These are phyloP conservation scores for Apiospora malaysiana DNA, from an alignment of 2,329 filamentous ascomycete species.

Conservation along the genomic window DNA sequence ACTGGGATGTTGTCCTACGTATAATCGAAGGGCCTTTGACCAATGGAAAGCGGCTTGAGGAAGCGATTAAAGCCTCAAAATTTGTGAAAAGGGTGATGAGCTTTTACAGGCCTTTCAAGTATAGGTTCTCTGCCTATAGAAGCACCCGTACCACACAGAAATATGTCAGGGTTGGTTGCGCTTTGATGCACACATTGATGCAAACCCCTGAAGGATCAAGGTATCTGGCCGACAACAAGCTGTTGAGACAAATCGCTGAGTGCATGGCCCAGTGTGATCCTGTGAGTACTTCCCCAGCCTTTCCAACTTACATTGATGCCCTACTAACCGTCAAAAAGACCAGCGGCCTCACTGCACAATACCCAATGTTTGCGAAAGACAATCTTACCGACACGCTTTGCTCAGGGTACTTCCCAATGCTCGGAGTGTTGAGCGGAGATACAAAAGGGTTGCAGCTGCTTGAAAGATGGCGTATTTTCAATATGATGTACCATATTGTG, in stretches of 20 bases:
- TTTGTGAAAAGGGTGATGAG: slow-evolving; percentile 94
- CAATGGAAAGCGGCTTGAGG: slow-evolving; percentile 89
- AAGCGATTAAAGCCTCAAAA: slow-evolving; percentile 92
- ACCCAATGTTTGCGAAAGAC: slow-evolving; percentile 86
- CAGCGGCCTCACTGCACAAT: slow-evolving; percentile 77
- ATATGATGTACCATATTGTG: slow-evolving; percentile 99
- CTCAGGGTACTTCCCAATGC: slow-evolving; percentile 90
- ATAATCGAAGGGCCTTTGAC: slow-evolving; percentile 92
- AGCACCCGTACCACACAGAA: slow-evolving; percentile 94
- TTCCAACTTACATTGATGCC: background rate
- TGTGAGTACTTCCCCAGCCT: slow-evolving; percentile 51
- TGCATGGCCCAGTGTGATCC: slow-evolving; percentile 95
- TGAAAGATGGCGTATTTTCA: slow-evolving; percentile 96
- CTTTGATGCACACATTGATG: slow-evolving; percentile 83
- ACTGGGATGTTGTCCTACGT: slow-evolving; percentile 90
- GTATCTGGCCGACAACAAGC: slow-evolving; percentile 89
- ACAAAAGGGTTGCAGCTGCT: slow-evolving; percentile 84
- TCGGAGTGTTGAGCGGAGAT: slow-evolving; percentile 86
- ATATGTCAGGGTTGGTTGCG: slow-evolving; percentile 89
- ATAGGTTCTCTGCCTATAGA: slow-evolving; percentile 86
- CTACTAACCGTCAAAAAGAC: slow-evolving; percentile 49
- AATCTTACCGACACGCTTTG: slow-evolving; percentile 86
- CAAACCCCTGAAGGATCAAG: slow-evolving; percentile 84
- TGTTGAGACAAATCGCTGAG: slow-evolving; percentile 91
- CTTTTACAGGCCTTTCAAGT: slow-evolving; percentile 97